These are phyloP conservation scores for Aspergillus intermedius DNA, from an alignment of 2,329 filamentous ascomycete species.

Conservation along the genomic window DNA sequence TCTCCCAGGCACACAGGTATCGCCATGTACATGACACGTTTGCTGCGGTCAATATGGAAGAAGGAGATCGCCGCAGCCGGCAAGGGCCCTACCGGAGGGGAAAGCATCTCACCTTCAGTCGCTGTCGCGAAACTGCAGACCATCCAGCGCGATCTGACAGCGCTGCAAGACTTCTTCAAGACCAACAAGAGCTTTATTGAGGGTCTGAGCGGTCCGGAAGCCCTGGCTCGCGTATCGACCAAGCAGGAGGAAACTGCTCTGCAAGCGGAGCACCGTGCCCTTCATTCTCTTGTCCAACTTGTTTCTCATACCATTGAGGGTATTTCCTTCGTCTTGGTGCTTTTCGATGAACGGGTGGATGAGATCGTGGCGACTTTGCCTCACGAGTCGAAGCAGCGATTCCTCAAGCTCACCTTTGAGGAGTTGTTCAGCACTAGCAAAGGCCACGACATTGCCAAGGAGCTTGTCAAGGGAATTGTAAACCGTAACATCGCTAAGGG, in stretches of 20 bases:
- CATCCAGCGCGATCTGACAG: slow-evolving; percentile 74
- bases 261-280: slow-evolving; percentile 87
- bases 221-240: slow-evolving; percentile 67
- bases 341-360: slow-evolving; percentile 87
- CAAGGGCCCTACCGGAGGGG: slow-evolving; percentile 51
- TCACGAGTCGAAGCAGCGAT: slow-evolving; percentile 59
- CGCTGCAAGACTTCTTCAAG: slow-evolving; percentile 73
- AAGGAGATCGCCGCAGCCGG: slow-evolving; percentile 60
- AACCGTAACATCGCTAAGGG: slow-evolving; percentile 96
- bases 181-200: slow-evolving; percentile 89
- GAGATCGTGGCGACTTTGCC: slow-evolving; percentile 78
- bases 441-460: slow-evolving; percentile 84
- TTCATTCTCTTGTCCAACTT: slow-evolving; percentile 77
- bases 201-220: slow-evolving; percentile 83
- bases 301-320: slow-evolving; percentile 91
- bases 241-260: slow-evolving; percentile 87
- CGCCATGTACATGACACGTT: slow-evolving; percentile 75
- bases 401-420: slow-evolving; percentile 78
- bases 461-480: slow-evolving; percentile 94
- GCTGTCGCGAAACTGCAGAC: slow-evolving; percentile 60
- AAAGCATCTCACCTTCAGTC: slow-evolving; percentile 62
- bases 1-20: slow-evolving; percentile 87
- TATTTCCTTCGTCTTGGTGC: slow-evolving; percentile 88
- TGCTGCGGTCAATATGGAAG: slow-evolving; percentile 88
- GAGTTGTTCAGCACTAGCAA: slow-evolving; percentile 70